These are phyloP conservation scores for Aureobasidium sp. DNA, from an alignment of 2,329 filamentous ascomycete genomes.

Conservation along the genomic window DNA sequence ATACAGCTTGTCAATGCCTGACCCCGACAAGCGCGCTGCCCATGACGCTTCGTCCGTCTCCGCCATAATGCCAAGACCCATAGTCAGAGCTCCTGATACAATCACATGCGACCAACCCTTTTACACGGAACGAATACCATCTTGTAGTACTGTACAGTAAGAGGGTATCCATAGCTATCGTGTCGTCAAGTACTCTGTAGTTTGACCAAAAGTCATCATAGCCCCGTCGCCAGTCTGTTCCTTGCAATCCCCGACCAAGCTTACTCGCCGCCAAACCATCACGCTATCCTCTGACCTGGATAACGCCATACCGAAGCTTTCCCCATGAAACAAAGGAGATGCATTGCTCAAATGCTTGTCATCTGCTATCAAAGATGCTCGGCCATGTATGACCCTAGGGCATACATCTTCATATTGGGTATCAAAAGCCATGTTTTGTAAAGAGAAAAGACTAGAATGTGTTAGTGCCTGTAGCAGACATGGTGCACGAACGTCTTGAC, in stretches of 20 bases:
- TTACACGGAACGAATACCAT: too few species aligned
- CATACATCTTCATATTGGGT: not conserved
- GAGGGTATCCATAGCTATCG: not conserved
- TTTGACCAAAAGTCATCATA: not conserved
- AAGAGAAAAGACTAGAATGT: not conserved
- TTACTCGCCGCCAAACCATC: not conserved
- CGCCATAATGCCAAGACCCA: not conserved
- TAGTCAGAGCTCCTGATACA: not conserved
- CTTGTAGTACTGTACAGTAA: not conserved
- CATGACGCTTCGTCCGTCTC: not conserved
- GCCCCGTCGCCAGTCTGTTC: not conserved
- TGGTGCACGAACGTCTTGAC: not conserved
- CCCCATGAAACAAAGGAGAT: not conserved
- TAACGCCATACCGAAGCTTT: not conserved
- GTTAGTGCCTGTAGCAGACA: not conserved
- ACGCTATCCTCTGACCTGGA: not conserved
- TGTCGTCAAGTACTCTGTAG: not conserved
- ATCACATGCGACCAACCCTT: not conserved
- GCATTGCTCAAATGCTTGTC: not conserved
- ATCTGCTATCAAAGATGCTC: not conserved
- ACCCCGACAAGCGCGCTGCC: not conserved
- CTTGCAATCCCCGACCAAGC: not conserved
- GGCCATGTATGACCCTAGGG: not conserved
- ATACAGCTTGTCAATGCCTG: not conserved
- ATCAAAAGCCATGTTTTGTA: not conserved